Evolutionary conservation across 192 early-diverging fungal species (phyloP), one percentile per base, ranked within the genome.

Genomic region (Glomus cerebriforme): DNA sequence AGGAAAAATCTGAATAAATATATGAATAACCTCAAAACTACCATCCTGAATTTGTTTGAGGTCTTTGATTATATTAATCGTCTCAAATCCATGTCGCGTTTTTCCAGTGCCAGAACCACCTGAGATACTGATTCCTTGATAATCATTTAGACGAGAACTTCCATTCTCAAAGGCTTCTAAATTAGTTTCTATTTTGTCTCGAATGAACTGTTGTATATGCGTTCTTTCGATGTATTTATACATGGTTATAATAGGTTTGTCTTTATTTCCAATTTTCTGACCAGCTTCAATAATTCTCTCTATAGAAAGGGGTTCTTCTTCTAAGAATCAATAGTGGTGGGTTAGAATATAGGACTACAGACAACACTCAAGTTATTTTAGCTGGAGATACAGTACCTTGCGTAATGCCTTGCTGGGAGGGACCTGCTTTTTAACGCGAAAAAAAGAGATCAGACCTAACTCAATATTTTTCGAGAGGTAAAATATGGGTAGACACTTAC

Each of bases 311-410:
- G 39, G 39, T 7, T 39, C 37, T 43, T 43, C 39, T 43, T 43
- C 39, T 43, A 9, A 43, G 39, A 62, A 62, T 62, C 8, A 62
- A 62, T 62, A 62, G 2, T 5, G 15, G 59, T 62, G 59, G 26
- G 7, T 62, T 62, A 62, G 15, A 15, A 62, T 62, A 62, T 27
- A 62, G 59, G 26, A 9, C 59, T 62, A 62, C 4, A 62, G 26
- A 62, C 59, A 24, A 62, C 15, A 62, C 59, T 62, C 59, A 62
- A 62, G 59, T 62, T 62, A 62, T n/a, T 62, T 62, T 62, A 62
- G 4, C 1, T 8, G 59, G 10, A 62, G 17, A 62, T 62, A 62
- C 59, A 0, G 15, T 62, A 62, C 4, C 2, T 24, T 62, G 59
- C 10, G 4, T 43, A 43, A 43, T 43, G 4, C 1, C 10, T 43